Base-by-base conservation (phyloP, 2,329 filamentous ascomycete species). In the Aspergillus brasiliensis region DNA sequence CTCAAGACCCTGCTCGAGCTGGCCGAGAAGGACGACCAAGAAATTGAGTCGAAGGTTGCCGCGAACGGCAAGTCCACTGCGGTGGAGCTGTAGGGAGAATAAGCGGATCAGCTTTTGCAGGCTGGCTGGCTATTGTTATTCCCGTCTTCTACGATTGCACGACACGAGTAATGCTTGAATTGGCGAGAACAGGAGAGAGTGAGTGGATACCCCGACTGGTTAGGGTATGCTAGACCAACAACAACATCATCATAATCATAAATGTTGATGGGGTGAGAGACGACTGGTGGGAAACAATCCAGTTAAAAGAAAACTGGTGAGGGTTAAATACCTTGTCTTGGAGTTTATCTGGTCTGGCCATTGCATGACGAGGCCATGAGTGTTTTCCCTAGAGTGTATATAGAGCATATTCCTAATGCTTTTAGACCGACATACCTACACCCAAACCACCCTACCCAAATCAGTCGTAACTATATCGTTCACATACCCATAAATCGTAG, bases 1-100 rank as follows among this genome's bases (percentile, higher is more conserved):
- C 83, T 93, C 63, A 82, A 84, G 65, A 89, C 75, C 54, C 66
- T 85, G 17, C 69, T 75, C 51, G 76, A 76, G 31, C 74, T 85
- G 65, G 76, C 74, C 27, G 61, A 72, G n/a, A 64, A 65, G 21
- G 57, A 72, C 8, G 44, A 62, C 21, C 46, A 59, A 15, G 65
- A 70, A 37, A 52, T 63, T 8, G 66, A 70, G n/a, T 34, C 31
- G 31, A 38, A 56, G 8, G 46, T 67, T 17, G 46, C 53, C 10
- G 49, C 61, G 11, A 73, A 70, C 6, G 71, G 67, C 3, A 68
- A 67, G 6, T 74, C 75, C 2, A 72, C 72, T 28, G 72, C 72
- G 27, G 62, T 77, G 31, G 69, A 77, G 60, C 72, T 77, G 49
- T 77, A 66, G 79, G 25, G 25, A 21, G 3, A 54, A 17, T 11